Evolutionary conservation across 2,329 filamentous ascomycete genomes (phyloP).

Genomic region (Penicillium expansum): DNA sequence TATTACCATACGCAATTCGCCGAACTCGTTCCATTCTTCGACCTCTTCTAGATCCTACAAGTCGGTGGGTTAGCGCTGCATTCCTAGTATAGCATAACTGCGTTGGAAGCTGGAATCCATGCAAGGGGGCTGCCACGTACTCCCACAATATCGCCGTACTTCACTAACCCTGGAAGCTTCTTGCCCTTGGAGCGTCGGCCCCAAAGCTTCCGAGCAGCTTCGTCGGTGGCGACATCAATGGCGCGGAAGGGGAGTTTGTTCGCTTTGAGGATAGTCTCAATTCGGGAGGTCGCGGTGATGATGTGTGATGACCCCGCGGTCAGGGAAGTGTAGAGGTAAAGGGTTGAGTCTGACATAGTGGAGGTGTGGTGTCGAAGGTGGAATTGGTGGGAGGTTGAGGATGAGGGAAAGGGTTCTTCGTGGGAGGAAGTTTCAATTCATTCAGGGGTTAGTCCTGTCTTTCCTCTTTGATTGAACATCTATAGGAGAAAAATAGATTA

Average conservation of each 20-base stretch:
- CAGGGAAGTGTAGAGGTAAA: conserved; percentile 95
- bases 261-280: conserved; percentile 93
- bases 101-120: neutral
- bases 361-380: neutral
- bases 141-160: conserved; percentile 79
- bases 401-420: neutral
- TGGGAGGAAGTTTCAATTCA: neutral
- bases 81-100: neutral
- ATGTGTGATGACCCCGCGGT: conserved; percentile 95
- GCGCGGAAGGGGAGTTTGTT: conserved; percentile 94
- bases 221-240: conserved; percentile 85
- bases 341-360: conserved; percentile 54
- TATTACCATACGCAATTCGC: conserved; percentile 85
- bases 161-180: conserved; percentile 85
- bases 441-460: neutral
- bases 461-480: neutral
- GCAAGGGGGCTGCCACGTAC: conserved; percentile 54
- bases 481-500: neutral
- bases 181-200: conserved; percentile 77
- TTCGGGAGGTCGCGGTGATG: conserved; percentile 88
- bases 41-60: conserved; percentile 83
- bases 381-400: neutral
- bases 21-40: conserved; percentile 99
- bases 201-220: conserved; percentile 86
- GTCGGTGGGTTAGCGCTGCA: neutral